Evolutionary conservation across 1,139 yeast genomes (phyloP).

Genomic region (Suhomyces maxii): DNA sequence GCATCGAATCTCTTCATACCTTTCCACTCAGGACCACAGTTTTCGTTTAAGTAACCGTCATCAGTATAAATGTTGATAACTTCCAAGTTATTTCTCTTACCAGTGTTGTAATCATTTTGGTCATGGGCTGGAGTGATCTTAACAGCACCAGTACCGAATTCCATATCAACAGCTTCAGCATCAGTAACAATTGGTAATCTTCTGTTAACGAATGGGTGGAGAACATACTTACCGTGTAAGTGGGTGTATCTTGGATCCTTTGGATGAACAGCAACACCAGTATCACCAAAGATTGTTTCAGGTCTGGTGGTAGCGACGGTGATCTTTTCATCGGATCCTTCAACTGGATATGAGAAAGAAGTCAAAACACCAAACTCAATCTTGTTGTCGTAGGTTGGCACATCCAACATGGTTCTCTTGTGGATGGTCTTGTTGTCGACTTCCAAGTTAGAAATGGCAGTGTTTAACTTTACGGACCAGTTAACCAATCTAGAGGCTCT

Average conservation of each 20-base stretch:
- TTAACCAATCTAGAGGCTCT: slow-evolving; percentile 92
- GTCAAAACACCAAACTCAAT: slow-evolving; percentile 96
- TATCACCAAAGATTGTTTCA: slow-evolving; percentile 96
- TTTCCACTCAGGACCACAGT: slow-evolving; percentile 84
- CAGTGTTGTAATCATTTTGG: slow-evolving; percentile 93
- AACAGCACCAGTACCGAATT: slow-evolving; percentile 99
- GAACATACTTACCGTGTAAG: slow-evolving; percentile 87
- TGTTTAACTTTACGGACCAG: slow-evolving; percentile 94
- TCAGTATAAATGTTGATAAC: slow-evolving; percentile 89
- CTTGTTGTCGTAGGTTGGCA: slow-evolving; percentile 88
- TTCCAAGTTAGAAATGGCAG: slow-evolving; percentile 94
- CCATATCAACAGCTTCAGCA: slow-evolving; percentile 96
- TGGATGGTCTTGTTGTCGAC: slow-evolving; percentile 89
- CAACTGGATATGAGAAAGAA: slow-evolving; percentile 88
- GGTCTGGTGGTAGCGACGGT: slow-evolving; percentile 99
- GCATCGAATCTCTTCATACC: slow-evolving; percentile 96
- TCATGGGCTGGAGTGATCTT: slow-evolving; percentile 99
- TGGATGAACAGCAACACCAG: slow-evolving; percentile 97
- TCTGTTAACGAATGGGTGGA: slow-evolving; percentile 88
- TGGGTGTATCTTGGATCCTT: slow-evolving; percentile 90
- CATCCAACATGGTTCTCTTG: slow-evolving; percentile 76
- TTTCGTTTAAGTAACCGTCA: slow-evolving; percentile 85
- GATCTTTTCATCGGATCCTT: slow-evolving; percentile 81
- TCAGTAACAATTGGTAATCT: slow-evolving; percentile 86
- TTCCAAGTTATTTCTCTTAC: slow-evolving; percentile 89